Evolutionary conservation across 768 basidiomycete species (phyloP), one percentile per base, ranked within the genome.

Genomic region (Tylopilus plumbeoviolaceoides): DNA sequence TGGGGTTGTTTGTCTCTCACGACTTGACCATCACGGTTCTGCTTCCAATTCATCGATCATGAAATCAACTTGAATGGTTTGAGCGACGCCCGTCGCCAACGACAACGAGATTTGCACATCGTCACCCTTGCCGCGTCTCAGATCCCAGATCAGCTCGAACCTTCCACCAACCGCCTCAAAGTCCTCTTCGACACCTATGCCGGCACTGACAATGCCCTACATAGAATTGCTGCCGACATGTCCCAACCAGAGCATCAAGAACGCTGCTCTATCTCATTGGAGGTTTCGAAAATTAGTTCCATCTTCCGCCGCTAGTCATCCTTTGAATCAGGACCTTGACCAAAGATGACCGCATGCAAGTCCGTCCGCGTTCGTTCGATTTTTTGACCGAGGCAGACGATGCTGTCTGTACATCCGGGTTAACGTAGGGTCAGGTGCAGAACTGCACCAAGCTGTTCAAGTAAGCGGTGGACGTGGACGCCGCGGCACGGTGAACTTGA

Each of bases 221-320:
- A 88, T 59, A 79, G 84, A 58, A 89, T 92, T 67, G 87, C 89
- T 21, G 75, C 81, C 27, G 78, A 82, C 59, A 72, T 70, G 56
- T 68, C 75, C 2, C 67, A 85, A n/a, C 84, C 88, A 89, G 66
- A 83, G 87, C 23, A 89, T 94, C 73, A 95, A 95, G 72, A 95
- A 94, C 60, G 77, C 78, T 1, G 85, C 84, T 3, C 67, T 84
- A 4, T 71, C 71, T 45, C 85, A 89, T 61, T 95, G 93, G 93
- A 77, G 80, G 63, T 85, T 84, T 30, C 73, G 84, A 72, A 90
- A 83, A 91, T 89, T 58, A 64, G 79, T 58, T 20, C n/a, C 46
- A 21, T 42, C 14, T 45, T 10, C 17, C 31, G 42, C 53, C 50
- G 47, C 56, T 64, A 35, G 51, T 51, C 50, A 31, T 49, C 47